Percentiles rank a stretch among this genome's conserved stretches.
phyloP scores from a whole-genome alignment of 257 asterid species.

The Solanum sparsipilum region DNA sequence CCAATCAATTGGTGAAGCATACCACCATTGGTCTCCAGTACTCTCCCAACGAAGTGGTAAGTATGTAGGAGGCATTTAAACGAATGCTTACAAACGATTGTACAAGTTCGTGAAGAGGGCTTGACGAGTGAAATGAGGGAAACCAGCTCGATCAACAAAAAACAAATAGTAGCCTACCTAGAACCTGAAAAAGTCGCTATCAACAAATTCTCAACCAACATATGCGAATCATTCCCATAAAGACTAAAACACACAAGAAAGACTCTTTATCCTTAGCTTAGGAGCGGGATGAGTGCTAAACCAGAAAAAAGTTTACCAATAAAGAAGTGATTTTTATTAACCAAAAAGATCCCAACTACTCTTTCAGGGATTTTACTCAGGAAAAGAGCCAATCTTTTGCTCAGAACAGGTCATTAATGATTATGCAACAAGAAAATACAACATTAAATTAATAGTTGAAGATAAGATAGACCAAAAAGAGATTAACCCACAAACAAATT shows the following conservation, averaged over 20 bases:
- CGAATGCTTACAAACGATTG: not conserved
- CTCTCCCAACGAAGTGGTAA: conserved; percentile 97
- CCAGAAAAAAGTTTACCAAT: not conserved
- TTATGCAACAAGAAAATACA: not conserved
- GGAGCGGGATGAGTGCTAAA: not conserved
- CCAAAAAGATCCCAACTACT: not conserved
- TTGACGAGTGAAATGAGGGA: not conserved
- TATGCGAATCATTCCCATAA: not conserved
- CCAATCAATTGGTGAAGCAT: conserved; percentile 90
- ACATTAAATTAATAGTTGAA: not conserved
- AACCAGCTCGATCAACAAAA: not conserved
- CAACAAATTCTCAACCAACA: not conserved
- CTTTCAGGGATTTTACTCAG: not conserved
- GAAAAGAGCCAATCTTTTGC: not conserved
- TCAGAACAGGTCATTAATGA: not conserved
- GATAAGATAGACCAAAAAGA: not conserved
- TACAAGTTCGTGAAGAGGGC: not conserved
- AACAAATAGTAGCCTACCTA: not conserved
- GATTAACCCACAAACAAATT: not conserved
- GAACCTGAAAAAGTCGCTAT: not conserved
- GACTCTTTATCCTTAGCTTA: not conserved
- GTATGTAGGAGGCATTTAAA: conserved; percentile 43
- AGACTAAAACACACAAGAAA: not conserved
- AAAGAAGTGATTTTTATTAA: not conserved
- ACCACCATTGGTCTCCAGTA: conserved; percentile 99